These are phyloP conservation scores for Tubosaeta sp. DNA, from an alignment of 768 basidiomycete genomes.

Conservation along the genomic window DNA sequence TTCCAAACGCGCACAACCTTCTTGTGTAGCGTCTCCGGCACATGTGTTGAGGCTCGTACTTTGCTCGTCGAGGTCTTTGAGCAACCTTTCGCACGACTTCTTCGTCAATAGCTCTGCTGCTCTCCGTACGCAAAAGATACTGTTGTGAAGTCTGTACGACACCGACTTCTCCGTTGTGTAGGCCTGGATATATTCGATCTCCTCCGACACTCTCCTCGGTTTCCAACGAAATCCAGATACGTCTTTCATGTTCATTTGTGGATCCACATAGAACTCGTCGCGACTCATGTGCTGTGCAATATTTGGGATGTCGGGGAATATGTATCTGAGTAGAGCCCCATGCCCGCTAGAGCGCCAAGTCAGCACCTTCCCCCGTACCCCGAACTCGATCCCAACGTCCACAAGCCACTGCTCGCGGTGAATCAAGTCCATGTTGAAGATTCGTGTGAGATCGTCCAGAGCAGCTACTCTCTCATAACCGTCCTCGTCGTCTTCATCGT, in stretches of 20 bases:
- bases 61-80: neutral
- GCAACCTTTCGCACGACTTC: neutral
- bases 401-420: neutral
- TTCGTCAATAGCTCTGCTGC: neutral
- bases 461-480: neutral
- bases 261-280: neutral
- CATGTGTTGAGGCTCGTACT: neutral
- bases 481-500: neutral
- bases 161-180: constrained; percentile 9
- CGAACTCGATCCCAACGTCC: neutral
- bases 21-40: neutral
- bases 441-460: neutral
- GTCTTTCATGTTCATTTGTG: neutral
- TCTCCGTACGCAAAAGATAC: neutral
- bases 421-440: neutral
- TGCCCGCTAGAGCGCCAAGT: neutral
- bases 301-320: neutral
- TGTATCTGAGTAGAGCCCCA: neutral
- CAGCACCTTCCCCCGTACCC: neutral
- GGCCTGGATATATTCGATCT: constrained; percentile 2
- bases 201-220: neutral
- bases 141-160: constrained; percentile 2
- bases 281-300: neutral
- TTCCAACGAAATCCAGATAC: neutral
- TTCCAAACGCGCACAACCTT: neutral